Conservation (phyloP, 1,284 basidiomycete species). For the Sphagnurus paluster region DNA sequence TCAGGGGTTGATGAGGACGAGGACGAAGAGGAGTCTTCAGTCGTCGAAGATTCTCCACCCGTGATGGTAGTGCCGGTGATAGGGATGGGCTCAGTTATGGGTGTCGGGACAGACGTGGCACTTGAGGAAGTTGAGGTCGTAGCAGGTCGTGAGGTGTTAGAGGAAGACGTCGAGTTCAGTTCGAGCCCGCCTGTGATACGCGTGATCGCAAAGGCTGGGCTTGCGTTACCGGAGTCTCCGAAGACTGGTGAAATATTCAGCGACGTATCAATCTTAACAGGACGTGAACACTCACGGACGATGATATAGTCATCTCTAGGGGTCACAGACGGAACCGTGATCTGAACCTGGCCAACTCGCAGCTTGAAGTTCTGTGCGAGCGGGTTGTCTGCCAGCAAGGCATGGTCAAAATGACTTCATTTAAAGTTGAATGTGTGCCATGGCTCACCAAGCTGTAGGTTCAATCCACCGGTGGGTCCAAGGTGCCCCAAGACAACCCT, state of each 20-base stretch:
- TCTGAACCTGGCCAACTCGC: slow-evolving; percentile 45
- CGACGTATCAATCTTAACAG: slow-evolving; percentile 9
- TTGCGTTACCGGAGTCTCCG: slow-evolving; percentile 42
- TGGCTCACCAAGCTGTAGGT: slow-evolving; percentile 55
- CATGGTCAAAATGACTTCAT: slow-evolving; percentile 1
- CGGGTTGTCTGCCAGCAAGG: slow-evolving; percentile 41
- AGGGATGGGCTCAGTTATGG: slow-evolving; percentile 26
- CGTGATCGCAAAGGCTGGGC: slow-evolving; percentile 41
- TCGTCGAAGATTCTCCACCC: slow-evolving; percentile 10
- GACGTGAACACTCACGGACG: slow-evolving; percentile 32
- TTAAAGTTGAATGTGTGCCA: too few relatives aligned
- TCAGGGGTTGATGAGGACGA: background rate
- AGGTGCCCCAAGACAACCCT: slow-evolving; percentile 53
- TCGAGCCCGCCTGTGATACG: slow-evolving; percentile 22
- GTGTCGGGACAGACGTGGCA: slow-evolving; percentile 12
- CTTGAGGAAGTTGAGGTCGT: slow-evolving; percentile 6
- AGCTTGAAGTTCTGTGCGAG: slow-evolving; percentile 59
- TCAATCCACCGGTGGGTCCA: slow-evolving; percentile 44
- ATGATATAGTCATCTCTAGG: slow-evolving; percentile 39
- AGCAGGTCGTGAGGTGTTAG: slow-evolving; percentile 17
- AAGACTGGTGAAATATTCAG: slow-evolving; percentile 28
- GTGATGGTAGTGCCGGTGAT: slow-evolving; percentile 32
- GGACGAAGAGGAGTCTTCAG: background rate
- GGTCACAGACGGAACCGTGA: slow-evolving; percentile 58
- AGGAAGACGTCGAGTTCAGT: slow-evolving; percentile 8